These are phyloP conservation scores for Melocanna baccifera DNA, from an alignment of 176 grass and related monocot genomes.

Conservation along the genomic window DNA sequence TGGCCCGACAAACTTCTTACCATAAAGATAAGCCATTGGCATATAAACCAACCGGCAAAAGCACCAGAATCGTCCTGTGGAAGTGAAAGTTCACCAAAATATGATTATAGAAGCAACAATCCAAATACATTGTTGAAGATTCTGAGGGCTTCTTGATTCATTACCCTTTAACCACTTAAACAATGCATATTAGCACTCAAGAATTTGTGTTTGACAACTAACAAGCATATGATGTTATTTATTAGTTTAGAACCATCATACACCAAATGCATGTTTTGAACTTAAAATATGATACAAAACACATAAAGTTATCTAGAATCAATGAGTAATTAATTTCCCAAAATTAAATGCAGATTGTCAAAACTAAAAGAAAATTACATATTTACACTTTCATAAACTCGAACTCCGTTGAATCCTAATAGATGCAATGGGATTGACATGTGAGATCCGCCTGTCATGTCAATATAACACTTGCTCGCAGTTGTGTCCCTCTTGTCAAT, in stretches of 20 bases:
- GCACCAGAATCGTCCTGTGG: slow-evolving; percentile 60
- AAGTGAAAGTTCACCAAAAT: not conserved
- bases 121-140: not conserved
- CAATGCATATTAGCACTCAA: not conserved
- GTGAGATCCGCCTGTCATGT: not conserved
- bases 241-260: not conserved
- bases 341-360: not conserved
- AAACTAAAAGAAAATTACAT: not conserved
- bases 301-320: too few relatives aligned
- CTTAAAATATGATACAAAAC: not conserved
- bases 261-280: not conserved
- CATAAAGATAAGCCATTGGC: slow-evolving; percentile 80
- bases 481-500: not conserved
- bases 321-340: not conserved
- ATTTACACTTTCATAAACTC: not conserved
- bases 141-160: not conserved
- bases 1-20: slow-evolving; percentile 60
- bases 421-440: not conserved
- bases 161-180: not conserved
- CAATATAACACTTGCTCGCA: too few relatives aligned
- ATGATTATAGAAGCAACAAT: not conserved
- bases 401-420: not conserved
- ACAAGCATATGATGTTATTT: not conserved
- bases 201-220: not conserved
- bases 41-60: slow-evolving; percentile 54